Conservation (phyloP, 805 yeast genomes). For the Lipomyces starkeyi region DNA sequence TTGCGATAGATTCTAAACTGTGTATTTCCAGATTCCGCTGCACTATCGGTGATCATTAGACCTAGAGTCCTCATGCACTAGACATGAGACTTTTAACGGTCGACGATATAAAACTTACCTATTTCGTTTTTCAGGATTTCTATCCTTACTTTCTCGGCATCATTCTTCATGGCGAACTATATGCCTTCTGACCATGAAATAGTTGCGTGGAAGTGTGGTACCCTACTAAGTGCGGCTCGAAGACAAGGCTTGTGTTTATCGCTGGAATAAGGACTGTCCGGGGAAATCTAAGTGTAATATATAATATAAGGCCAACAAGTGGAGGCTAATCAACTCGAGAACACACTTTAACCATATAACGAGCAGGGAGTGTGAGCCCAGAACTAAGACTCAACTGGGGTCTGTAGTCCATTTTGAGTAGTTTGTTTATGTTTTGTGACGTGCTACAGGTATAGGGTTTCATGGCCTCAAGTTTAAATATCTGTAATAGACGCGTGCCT, state of each 20-base stretch:
- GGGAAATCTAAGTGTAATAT: background rate
- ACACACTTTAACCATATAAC: background rate
- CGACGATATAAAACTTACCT: constrained; percentile 11
- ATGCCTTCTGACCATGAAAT: background rate
- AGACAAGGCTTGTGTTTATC: background rate
- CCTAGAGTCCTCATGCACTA: background rate
- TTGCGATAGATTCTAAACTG: constrained; percentile 33
- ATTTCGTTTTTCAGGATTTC: constrained; percentile 32
- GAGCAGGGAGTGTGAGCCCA: background rate
- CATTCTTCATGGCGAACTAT: constrained; percentile 14
- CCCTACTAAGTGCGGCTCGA: constrained; percentile 6
- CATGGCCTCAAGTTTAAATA: background rate
- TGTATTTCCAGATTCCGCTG: constrained; percentile 29
- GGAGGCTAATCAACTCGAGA: background rate
- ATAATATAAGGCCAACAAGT: background rate
- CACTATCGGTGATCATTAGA: constrained; percentile 7
- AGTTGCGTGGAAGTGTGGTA: background rate
- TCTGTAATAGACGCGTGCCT: background rate
- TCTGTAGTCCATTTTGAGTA: background rate
- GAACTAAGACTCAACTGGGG: background rate
- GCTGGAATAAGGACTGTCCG: background rate
- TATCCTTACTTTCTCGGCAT: constrained; percentile 17
- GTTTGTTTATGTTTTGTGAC: background rate
- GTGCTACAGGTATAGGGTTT: background rate
- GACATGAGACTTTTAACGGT: background rate